Evolutionary conservation across 345 rosid genomes (phyloP), one percentile per base, ranked within the genome.

Genomic region (Acer campestre): DNA sequence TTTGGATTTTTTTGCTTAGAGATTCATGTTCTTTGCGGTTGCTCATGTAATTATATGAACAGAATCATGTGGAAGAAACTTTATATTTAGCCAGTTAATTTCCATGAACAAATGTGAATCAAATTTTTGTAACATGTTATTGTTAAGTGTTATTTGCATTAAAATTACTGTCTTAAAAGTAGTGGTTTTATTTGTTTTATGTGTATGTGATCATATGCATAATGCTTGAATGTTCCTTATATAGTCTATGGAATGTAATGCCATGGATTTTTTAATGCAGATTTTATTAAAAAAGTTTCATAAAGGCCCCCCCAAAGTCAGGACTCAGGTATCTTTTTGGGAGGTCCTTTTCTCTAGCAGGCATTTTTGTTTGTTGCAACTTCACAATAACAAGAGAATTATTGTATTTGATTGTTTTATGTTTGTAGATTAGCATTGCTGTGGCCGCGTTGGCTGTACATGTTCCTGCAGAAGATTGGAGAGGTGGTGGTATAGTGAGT

Each of bases 381-480:
- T 22, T 82, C 44, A 63, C 70, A 25, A 31, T 61, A 20, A 49
- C 63, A 72, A 73, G 67, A 77, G 53, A 62, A 66, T 63, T 70
- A 46, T 65, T 61, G 38, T 29, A 31, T 42, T 82, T 25, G 56
- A 66, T 74, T 77, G 44, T 75, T 64, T 89, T 83, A 70, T 75
- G 23, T 44, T 83, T 90, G 77, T 89, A 96, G 99, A 94, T 94
- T 86, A 92, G 99, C 88, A 94, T 94, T 85, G 98, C 97, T 6
- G 98, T 97, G 66, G 99, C 98, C 77, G 98, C 98, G 64, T 89
- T 94, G 91, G 99, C 98, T 81, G 99, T 97, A 29, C 99, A 97
- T 84, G 94, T 97, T 79, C 95, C 98, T 70, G 89, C 97, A 2
- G 95, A 88, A 81, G 97, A 91, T 79, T 94, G 99, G 99, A 98